These are phyloP conservation scores for Hanseniaspora hatyaiensis DNA, from an alignment of 805 yeast species.

Conservation along the genomic window DNA sequence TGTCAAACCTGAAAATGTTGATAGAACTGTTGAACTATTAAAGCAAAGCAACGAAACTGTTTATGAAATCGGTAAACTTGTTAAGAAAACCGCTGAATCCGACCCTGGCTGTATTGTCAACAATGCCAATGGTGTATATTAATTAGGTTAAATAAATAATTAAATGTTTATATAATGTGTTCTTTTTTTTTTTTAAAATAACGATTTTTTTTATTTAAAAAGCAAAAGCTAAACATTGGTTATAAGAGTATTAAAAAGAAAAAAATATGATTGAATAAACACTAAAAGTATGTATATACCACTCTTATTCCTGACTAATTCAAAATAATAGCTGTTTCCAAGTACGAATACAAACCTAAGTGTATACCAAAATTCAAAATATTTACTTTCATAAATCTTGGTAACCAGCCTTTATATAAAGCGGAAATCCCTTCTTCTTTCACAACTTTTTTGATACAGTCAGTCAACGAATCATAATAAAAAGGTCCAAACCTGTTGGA, in stretches of 20 bases:
- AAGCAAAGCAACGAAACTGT: conserved; percentile 63
- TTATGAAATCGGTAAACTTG: conserved; percentile 53
- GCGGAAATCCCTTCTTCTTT: conserved; percentile 36
- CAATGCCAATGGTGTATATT: conserved; percentile 29
- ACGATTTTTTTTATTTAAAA: neutral
- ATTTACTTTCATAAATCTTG: conserved; percentile 59
- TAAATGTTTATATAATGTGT: neutral
- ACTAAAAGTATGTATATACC: too few relatives aligned
- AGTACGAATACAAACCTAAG: conserved; percentile 48
- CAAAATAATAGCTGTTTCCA: conserved; percentile 32
- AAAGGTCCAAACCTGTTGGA: conserved; percentile 17
- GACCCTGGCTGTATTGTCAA: conserved; percentile 51
- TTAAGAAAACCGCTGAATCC: conserved; percentile 33
- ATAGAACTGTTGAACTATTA: conserved; percentile 41
- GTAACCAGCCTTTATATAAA: conserved; percentile 50
- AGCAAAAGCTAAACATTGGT: neutral
- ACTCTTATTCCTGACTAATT: conserved; percentile 15
- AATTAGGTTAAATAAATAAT: neutral
- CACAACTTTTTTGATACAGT: conserved; percentile 41
- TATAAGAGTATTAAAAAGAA: conserved; percentile 11
- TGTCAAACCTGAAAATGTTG: conserved; percentile 59
- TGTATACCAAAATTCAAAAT: conserved; percentile 55
- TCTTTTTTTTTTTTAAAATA: neutral
- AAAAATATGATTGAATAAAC: conserved; percentile 22
- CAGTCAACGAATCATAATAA: conserved; percentile 48